A percentile compares a stretch with the other conserved stretches of the same genome.
These are phyloP conservation scores for Ophiocordyceps camponoti-saundersi DNA, from an alignment of 2,329 filamentous ascomycete species.

Conservation along the genomic window DNA sequence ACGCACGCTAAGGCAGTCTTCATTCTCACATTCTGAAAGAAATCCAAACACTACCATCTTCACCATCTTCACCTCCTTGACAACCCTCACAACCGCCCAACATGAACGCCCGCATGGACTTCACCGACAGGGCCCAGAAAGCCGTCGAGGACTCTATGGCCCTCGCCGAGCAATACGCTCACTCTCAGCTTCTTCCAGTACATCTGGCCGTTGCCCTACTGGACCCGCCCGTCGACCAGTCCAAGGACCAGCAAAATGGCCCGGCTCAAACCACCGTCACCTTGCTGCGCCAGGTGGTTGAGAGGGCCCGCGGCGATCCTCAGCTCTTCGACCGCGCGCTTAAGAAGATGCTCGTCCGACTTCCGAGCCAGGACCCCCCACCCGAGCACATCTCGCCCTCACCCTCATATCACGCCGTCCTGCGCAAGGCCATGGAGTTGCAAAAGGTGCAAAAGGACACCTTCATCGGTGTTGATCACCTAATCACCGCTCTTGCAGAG, in stretches of 20 bases:
- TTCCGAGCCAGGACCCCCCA: conserved; percentile 88
- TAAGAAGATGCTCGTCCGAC: conserved; percentile 79
- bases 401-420: conserved; percentile 63
- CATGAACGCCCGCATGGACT: conserved; percentile 70
- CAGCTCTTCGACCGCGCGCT: conserved; percentile 77
- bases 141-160: conserved; percentile 77
- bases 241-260: conserved; percentile 69
- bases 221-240: conserved; percentile 57
- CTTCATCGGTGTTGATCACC: conserved; percentile 85
- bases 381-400: conserved; percentile 76
- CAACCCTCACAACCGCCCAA: not conserved
- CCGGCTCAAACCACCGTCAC: conserved; percentile 47
- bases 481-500: conserved; percentile 73
- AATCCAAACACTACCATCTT: not conserved
- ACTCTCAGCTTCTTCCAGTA: conserved; percentile 78
- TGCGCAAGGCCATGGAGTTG: conserved; percentile 72
- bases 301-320: conserved; percentile 82
- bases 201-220: conserved; percentile 76
- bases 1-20: not conserved
- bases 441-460: conserved; percentile 97
- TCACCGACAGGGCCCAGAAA: conserved; percentile 84
- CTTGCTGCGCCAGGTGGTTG: conserved; percentile 89
- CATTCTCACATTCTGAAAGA: not conserved
- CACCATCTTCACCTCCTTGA: not conserved
- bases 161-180: conserved; percentile 75